A percentile compares a stretch with the other conserved stretches of the same genome.
phyloP scores from a whole-genome alignment of 106 monocot species.

The Acorus gramineus region DNA sequence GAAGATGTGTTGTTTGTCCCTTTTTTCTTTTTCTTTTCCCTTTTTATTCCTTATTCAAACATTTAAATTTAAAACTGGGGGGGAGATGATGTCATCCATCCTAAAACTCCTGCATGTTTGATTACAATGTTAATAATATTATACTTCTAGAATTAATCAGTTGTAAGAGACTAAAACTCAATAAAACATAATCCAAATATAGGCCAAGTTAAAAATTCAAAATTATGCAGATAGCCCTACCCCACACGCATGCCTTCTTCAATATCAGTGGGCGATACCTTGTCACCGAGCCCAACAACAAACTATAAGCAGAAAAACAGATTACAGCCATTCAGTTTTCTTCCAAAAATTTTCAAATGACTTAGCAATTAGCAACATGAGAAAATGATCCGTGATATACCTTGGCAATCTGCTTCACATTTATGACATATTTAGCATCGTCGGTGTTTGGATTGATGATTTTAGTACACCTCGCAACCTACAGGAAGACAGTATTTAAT shows the following conservation, averaged over 20 bases:
- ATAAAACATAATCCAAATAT: no score
- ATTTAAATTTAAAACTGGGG: no score
- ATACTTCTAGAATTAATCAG: no score
- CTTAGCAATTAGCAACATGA: neutral
- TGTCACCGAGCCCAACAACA: conserved; percentile 97
- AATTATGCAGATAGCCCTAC: conserved; percentile 20
- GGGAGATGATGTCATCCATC: no score
- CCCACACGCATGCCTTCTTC: conserved; percentile 97
- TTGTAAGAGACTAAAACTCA: no score
- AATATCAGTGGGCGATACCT: conserved; percentile 96
- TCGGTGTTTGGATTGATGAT: conserved; percentile 95
- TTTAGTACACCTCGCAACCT: conserved; percentile 97
- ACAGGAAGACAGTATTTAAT: conserved; percentile 3
- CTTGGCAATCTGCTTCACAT: conserved; percentile 99
- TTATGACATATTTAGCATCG: conserved; percentile 94
- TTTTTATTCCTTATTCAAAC: no score
- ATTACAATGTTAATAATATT: no score
- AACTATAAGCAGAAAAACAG: conserved; percentile 35
- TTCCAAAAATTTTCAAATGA: neutral
- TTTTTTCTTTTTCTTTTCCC: no score
- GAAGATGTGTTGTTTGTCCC: no score
- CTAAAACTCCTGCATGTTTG: no score
- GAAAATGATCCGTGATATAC: conserved; percentile 12
- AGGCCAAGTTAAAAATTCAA: no score
- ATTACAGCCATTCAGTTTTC: neutral